Percentiles rank a stretch among this genome's conserved stretches.
These are phyloP conservation scores for Teratosphaeria destructans DNA, from an alignment of 2,329 filamentous ascomycete species.

Conservation along the genomic window DNA sequence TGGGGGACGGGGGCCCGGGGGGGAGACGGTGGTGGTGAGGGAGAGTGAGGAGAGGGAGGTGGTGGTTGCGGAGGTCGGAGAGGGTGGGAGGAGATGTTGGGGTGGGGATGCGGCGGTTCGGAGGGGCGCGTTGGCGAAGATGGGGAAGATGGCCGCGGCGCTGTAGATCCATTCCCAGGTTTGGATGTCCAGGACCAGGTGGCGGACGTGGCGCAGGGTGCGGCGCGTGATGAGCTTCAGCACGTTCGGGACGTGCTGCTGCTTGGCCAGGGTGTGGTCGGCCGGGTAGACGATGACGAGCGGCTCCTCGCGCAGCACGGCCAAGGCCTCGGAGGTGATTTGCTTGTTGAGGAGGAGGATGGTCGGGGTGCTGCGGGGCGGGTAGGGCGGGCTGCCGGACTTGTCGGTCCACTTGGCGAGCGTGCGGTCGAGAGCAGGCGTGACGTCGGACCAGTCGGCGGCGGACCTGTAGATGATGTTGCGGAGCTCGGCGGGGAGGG, in stretches of 20 bases:
- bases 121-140: conserved; percentile 2
- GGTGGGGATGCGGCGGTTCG: not conserved
- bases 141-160: conserved; percentile 9
- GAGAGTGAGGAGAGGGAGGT: not conserved
- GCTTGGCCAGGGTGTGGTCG: conserved; percentile 1
- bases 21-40: not conserved
- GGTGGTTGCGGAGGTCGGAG: not conserved
- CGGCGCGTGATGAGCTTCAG: conserved; percentile 14
- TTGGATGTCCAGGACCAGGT: conserved; percentile 15
- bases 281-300: conserved; percentile 14
- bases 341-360: conserved; percentile 27
- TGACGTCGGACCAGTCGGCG: conserved; percentile 15
- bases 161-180: conserved; percentile 19
- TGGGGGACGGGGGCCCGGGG: not conserved
- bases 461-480: conserved; percentile 19
- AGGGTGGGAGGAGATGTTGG: not conserved
- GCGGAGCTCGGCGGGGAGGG: conserved; percentile 19
- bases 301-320: conserved; percentile 20
- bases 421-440: conserved; percentile 4
- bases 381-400: conserved; percentile 5
- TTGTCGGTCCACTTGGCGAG: conserved; percentile 11
- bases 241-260: conserved; percentile 8
- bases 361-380: conserved; percentile 17
- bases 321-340: conserved; percentile 21
- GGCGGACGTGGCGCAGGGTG: conserved; percentile 13